Base-by-base conservation (phyloP, 108 stramenopile genomes). In the Cyclostephanos tholiformis region DNA sequence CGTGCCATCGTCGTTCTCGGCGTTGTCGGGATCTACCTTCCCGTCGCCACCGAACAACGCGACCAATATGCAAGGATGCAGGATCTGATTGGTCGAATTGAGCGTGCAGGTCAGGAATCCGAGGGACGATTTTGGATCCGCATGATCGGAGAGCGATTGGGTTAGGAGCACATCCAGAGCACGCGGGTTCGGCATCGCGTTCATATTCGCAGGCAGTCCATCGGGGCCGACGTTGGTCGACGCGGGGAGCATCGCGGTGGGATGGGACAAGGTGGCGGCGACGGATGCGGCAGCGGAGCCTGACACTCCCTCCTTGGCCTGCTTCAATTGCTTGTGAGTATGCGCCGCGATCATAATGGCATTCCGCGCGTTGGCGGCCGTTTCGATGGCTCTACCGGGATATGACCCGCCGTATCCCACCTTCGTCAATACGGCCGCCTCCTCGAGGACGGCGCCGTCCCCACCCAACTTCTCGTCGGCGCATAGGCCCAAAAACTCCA, bases 261-360 rank as follows among this genome's bases (percentile, higher is more conserved):
- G 23, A 49, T 17, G 20, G 63, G 35, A 43, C 53, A 19, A 0
- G 72, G 11, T 1, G 67, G n/a, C 32, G 52, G 20, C 7, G 35
- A 39, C n/a, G 22, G 49, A 23, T 17, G 16, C 16, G 66, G 32
- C 51, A 30, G 25, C 35, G 63, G 71, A 53, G 62, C 60, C 25
- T 84, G 10, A 76, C 70, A 51, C 65, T 63, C 87, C 86, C 25
- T 71, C 69, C 74, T 89, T 87, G 38, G 89, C 87, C 63, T 88
- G 82, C 48, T 75, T 58, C 19, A 89, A 59, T 60, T 89, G 88
- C 50, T 76, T 50, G 22, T 88, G 82, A 36, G 86, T 79, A 35
- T 80, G 64, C 17, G 77, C 77, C 29, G 77, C 77, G 66, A 72
- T 56, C 29, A 79, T 71, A 46, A 79, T 71, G 36, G 77, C 77